These are phyloP conservation scores for Candida odintsovae DNA, from an alignment of 805 yeast species.

Conservation along the genomic window DNA sequence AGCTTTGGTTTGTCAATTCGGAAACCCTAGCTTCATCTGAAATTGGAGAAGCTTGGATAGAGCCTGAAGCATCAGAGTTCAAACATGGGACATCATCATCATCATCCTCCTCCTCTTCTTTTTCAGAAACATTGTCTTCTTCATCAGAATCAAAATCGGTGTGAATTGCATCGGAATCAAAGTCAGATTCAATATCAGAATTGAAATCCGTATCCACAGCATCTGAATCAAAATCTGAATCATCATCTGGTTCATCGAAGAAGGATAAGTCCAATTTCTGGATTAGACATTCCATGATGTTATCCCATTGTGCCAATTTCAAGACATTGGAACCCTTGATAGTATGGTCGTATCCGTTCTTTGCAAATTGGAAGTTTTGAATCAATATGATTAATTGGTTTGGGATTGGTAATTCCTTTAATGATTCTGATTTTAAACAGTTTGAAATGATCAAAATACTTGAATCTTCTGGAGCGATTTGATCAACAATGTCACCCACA, in stretches of 20 bases:
- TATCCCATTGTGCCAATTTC: constrained; percentile 17
- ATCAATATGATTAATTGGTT: constrained; percentile 14
- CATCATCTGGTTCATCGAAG: not conserved
- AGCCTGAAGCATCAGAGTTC: not conserved
- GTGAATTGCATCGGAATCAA: constrained; percentile 1
- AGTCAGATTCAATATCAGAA: constrained; percentile 5
- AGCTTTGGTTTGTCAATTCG: not conserved
- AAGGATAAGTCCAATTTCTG: constrained; percentile 11
- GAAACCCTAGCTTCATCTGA: not conserved
- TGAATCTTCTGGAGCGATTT: constrained; percentile 1
- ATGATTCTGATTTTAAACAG: not conserved
- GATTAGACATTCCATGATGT: constrained; percentile 22
- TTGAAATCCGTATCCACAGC: not conserved
- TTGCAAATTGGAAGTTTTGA: not conserved
- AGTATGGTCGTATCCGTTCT: not conserved
- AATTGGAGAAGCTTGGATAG: constrained; percentile 2
- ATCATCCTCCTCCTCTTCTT: not conserved
- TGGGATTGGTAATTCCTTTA: constrained; percentile 8
- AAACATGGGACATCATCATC: not conserved
- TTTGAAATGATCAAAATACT: constrained; percentile 16
- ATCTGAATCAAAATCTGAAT: constrained; percentile 3
- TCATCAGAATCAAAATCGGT: constrained; percentile 7
- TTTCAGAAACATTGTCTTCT: not conserved
- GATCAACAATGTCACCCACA: not conserved
- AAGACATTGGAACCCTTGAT: constrained; percentile 1